phyloP scores from a whole-genome alignment of 805 yeast species.

The Starmerella ratchasimensis region DNA sequence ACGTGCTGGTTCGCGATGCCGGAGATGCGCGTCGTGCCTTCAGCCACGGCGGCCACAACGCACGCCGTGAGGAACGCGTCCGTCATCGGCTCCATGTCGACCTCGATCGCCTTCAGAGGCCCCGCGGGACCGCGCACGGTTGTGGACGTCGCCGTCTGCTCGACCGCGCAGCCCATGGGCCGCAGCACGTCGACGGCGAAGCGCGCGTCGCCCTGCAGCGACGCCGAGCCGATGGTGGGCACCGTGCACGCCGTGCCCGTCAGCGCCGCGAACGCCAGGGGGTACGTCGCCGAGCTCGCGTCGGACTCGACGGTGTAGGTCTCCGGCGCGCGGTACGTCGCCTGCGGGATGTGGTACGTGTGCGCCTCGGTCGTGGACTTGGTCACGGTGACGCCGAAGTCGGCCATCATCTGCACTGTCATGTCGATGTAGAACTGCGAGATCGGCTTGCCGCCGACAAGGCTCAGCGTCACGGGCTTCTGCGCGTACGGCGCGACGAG shows the following conservation, averaged over 20 bases:
- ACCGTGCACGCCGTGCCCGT: constrained; percentile 86
- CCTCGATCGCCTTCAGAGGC: constrained; percentile 61
- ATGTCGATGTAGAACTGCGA: constrained; percentile 91
- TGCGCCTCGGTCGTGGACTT: constrained; percentile 56
- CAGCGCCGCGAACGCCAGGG: constrained; percentile 92
- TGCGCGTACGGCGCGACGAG: constrained; percentile 97
- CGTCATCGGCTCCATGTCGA: constrained; percentile 99
- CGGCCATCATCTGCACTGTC: constrained; percentile 91
- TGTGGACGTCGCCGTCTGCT: constrained; percentile 71
- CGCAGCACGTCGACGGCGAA: constrained; percentile 84
- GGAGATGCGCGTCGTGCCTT: constrained; percentile 58
- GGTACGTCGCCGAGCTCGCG: constrained; percentile 96
- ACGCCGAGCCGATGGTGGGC: constrained; percentile 84
- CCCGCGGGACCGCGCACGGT: constrained; percentile 74
- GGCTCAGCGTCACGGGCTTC: constrained; percentile 64
- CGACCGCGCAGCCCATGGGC: constrained; percentile 91
- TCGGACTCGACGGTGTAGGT: constrained; percentile 89
- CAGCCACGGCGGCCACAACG: constrained; percentile 90
- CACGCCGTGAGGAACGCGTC: constrained; percentile 96
- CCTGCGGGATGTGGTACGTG: constrained; percentile 85
- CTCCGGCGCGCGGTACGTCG: constrained; percentile 61
- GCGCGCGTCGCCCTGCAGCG: constrained; percentile 93
- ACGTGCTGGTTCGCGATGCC: constrained; percentile 98
- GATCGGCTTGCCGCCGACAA: constrained; percentile 94
- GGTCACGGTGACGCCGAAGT: constrained; percentile 70